These are phyloP conservation scores for Colletotrichum sp. DNA, from an alignment of 2,329 filamentous ascomycete species.

Conservation along the genomic window DNA sequence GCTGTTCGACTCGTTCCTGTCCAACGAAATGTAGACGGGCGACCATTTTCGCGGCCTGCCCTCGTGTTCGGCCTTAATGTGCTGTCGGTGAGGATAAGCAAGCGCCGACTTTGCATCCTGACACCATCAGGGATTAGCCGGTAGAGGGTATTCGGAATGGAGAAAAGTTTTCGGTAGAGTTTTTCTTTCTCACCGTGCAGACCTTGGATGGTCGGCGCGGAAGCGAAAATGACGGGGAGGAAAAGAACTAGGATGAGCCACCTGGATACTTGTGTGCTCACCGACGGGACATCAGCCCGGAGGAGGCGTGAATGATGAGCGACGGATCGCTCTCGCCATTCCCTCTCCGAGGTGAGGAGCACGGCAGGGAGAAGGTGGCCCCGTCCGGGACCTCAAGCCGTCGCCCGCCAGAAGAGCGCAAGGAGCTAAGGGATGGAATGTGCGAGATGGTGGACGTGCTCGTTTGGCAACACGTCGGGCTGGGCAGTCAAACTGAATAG, in stretches of 20 bases:
- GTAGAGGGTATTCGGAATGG: not conserved
- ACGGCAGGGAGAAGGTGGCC: slow-evolving; percentile 15
- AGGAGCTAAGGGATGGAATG: slow-evolving; percentile 13
- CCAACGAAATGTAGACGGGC: not conserved
- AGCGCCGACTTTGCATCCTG: not conserved
- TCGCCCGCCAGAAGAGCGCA: not conserved
- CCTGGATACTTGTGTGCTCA: not conserved
- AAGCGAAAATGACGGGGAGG: not conserved
- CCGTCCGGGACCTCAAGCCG: not conserved
- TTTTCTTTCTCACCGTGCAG: not conserved
- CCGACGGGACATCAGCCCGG: not conserved
- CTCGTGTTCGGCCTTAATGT: not conserved
- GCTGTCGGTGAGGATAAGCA: not conserved
- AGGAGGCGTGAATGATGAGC: not conserved
- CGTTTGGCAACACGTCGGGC: not conserved
- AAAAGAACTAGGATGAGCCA: not conserved
- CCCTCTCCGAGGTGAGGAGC: slow-evolving; percentile 8
- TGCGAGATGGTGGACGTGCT: not conserved
- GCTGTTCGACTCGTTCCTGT: not conserved
- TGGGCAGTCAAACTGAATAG: not conserved
- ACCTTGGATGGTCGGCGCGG: not conserved
- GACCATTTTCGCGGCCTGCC: not conserved
- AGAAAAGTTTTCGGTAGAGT: not conserved
- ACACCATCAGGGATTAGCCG: not conserved
- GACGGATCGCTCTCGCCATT: slow-evolving; percentile 10